Conservation (phyloP, 345 rosid species). For the Syzygium jambos region DNA sequence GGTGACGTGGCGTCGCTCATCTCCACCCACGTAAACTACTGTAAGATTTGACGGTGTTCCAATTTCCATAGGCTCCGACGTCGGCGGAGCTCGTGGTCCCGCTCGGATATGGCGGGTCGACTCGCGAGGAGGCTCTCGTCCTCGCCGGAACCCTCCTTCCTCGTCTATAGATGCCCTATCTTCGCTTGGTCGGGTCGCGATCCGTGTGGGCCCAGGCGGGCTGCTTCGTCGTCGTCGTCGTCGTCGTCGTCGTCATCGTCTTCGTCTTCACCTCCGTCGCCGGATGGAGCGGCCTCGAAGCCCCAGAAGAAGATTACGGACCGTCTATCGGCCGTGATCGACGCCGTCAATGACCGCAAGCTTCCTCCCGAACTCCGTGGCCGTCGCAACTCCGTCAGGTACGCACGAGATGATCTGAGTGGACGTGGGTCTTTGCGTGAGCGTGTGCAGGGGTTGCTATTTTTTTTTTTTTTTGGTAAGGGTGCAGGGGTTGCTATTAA, state of each 20-base stretch:
- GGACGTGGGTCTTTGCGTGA: not conserved
- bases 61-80: not conserved
- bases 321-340: constrained; percentile 59
- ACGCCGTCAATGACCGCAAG: constrained; percentile 72
- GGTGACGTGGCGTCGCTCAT: not conserved
- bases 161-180: constrained; percentile 1
- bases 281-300: constrained; percentile 21
- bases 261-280: constrained; percentile 32
- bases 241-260: constrained; percentile 30
- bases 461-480: too few species aligned
- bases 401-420: not conserved
- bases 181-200: not conserved
- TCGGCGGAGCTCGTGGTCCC: not conserved
- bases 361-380: constrained; percentile 94
- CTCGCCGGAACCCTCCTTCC: not conserved
- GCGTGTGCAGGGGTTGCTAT: not conserved
- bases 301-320: constrained; percentile 43
- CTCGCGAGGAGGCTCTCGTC: constrained; percentile 16
- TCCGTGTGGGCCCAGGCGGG: not conserved
- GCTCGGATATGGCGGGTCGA: constrained; percentile 20
- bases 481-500: too few species aligned
- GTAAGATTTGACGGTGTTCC: not conserved
- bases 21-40: not conserved
- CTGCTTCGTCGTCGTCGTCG: constrained; percentile 13
- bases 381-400: constrained; percentile 66